Evolutionary conservation across 495 filamentous ascomycete genomes (phyloP).

Genomic region (Podospora anserina): DNA sequence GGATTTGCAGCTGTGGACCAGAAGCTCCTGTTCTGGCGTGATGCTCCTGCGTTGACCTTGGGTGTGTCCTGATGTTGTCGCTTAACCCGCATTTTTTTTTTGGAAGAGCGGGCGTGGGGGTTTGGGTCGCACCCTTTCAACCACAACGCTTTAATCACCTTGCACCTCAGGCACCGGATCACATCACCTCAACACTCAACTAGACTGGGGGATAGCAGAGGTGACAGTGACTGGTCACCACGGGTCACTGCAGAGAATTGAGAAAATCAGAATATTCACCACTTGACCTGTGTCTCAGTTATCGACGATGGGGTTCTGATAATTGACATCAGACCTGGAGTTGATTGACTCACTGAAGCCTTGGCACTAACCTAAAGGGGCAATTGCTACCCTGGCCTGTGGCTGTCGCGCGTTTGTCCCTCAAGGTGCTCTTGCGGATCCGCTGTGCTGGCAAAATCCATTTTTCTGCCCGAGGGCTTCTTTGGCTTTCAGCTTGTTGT

Average conservation of each 20-base stretch:
- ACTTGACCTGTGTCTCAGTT: slow-evolving; percentile 4
- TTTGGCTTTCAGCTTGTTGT: no score
- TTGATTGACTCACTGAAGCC: background rate
- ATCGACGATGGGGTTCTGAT: background rate
- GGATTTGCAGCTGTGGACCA: slow-evolving; percentile 3
- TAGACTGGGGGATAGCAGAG: background rate
- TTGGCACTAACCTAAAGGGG: background rate
- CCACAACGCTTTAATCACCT: slow-evolving; percentile 1
- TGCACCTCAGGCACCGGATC: slow-evolving; percentile 1
- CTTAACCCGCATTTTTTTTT: slow-evolving; percentile 1
- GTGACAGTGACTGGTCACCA: background rate
- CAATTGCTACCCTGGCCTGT: background rate
- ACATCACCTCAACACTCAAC: background rate
- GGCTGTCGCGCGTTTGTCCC: background rate
- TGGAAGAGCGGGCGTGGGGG: background rate
- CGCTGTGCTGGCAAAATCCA: background rate
- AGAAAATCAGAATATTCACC: background rate
- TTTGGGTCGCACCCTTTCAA: slow-evolving; percentile 1
- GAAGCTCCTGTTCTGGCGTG: slow-evolving; percentile 8
- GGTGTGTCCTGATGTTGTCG: background rate
- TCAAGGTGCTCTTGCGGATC: background rate
- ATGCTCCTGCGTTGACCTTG: slow-evolving; percentile 2
- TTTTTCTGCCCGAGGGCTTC: background rate
- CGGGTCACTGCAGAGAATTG: background rate
- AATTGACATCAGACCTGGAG: slow-evolving; percentile 4